Percentiles rank a stretch among this genome's conserved stretches.
These are phyloP conservation scores for Pseudophaeomoniella oleicola DNA, from an alignment of 2,329 filamentous ascomycete genomes.

Conservation along the genomic window DNA sequence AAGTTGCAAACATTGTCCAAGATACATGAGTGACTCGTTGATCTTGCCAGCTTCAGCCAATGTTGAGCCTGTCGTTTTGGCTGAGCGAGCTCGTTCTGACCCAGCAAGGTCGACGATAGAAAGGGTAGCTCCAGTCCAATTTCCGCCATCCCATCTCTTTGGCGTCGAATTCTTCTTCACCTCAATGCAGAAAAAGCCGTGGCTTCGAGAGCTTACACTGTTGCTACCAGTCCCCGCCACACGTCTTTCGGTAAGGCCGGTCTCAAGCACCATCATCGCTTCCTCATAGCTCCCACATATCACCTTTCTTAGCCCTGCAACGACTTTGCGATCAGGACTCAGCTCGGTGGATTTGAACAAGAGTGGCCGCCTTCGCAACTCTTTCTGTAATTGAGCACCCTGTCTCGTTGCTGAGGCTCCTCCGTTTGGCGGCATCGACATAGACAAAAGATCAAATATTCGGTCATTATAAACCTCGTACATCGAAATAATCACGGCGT, in stretches of 20 bases:
- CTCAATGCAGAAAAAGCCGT: slow-evolving; percentile 93
- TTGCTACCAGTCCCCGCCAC: slow-evolving; percentile 89
- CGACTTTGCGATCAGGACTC: slow-evolving; percentile 83
- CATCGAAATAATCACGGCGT: slow-evolving; percentile 86
- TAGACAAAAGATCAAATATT: slow-evolving; percentile 44
- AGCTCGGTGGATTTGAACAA: slow-evolving; percentile 85
- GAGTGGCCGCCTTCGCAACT: slow-evolving; percentile 60
- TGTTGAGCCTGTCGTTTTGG: slow-evolving; percentile 85
- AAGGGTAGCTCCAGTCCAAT: slow-evolving; percentile 64
- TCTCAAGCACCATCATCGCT: slow-evolving; percentile 78
- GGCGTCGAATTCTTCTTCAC: slow-evolving; percentile 60
- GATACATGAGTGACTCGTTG: slow-evolving; percentile 95
- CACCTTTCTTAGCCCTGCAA: slow-evolving; percentile 80
- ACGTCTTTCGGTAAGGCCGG: slow-evolving; percentile 70
- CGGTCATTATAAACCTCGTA: slow-evolving; percentile 45
- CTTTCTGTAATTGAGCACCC: slow-evolving; percentile 41
- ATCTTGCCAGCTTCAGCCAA: slow-evolving; percentile 95
- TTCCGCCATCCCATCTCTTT: slow-evolving; percentile 35
- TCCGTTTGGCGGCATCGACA: slow-evolving; percentile 26
- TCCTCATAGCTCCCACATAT: slow-evolving; percentile 72
- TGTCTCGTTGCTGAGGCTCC: slow-evolving; percentile 23
- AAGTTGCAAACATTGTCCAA: slow-evolving; percentile 92
- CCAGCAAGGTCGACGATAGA: slow-evolving; percentile 88
- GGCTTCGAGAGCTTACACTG: slow-evolving; percentile 78
- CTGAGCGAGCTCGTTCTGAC: slow-evolving; percentile 81